Evolutionary conservation across 2,329 filamentous ascomycete species (phyloP).

Genomic region (Scedosporium dehoogii): DNA sequence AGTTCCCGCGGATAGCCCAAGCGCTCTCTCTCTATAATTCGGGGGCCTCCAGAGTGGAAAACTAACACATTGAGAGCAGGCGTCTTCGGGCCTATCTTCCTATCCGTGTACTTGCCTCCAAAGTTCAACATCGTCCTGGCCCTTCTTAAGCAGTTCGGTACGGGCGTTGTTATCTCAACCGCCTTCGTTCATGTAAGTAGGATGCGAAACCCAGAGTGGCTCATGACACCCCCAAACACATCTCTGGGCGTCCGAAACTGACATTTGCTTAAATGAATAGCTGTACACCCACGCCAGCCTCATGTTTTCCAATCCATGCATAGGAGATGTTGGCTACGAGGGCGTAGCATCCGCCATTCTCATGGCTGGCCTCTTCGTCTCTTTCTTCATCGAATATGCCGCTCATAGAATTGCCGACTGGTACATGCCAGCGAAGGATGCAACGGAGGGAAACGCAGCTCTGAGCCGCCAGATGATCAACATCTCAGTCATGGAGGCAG

Average conservation of each 20-base stretch:
- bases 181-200: conserved; percentile 54
- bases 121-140: conserved; percentile 43
- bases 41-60: no score
- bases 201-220: not conserved
- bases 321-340: conserved; percentile 58
- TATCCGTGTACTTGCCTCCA: conserved; percentile 45
- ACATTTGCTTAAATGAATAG: conserved; percentile 25
- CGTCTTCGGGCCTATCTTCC: conserved; percentile 59
- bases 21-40: no score
- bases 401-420: conserved; percentile 45
- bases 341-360: conserved; percentile 59
- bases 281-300: conserved; percentile 63
- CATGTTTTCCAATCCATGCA: conserved; percentile 62
- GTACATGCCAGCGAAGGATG: conserved; percentile 19
- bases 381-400: conserved; percentile 61
- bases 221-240: not conserved
- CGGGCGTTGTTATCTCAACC: conserved; percentile 62
- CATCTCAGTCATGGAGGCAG: conserved; percentile 61
- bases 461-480: conserved; percentile 38
- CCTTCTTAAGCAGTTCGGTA: conserved; percentile 63
- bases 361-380: conserved; percentile 64
- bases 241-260: not conserved
- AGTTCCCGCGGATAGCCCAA: no score
- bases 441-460: conserved; percentile 17
- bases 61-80: conserved; percentile 19